Evolutionary conservation across 371 early-diverging fungal species (phyloP), one percentile per base, ranked within the genome.

Genomic region (Apophysomyces ossiformis): DNA sequence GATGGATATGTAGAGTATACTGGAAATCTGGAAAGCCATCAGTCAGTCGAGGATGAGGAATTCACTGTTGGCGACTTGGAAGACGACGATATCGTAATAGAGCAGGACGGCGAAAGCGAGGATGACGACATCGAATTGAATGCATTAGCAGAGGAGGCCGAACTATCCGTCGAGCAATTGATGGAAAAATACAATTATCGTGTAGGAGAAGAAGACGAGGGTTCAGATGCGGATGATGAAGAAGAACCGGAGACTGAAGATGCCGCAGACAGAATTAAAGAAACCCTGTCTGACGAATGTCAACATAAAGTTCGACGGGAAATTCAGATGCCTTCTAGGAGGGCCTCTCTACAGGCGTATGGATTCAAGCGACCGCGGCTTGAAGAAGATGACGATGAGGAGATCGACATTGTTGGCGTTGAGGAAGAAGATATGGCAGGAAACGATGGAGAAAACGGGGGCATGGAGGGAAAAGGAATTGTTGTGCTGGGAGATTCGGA

Each of bases 91-190:
- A 61, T 66, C 18, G 11, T 70, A 1, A 76, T 78, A 63, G 78
- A 78, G 60, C 66, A 67, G n/a, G 77, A 78, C 58, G 67, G 71
- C 7, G 70, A 75, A 36, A 83, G 77, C 36, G 81, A 85, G 56
- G 85, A 85, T 18, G 85, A 84, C 50, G 82, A 84, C 3, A 75
- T 62, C 3, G 90, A 88, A 43, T 60, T 88, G 45, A 69, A 75
- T 18, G 86, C 77, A 1, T 69, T 89, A 26, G 71, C 67, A 41
- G 73, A 76, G 8, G 90, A 89, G 36, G 81, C 78, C 57, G 79
- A 86, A 35, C 54, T 88, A 21, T 84, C 89, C 0, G 77, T 90
- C 15, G 88, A 88, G 45, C 84, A 82, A 16, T 69, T 90, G 21
- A 58, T 89, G 36, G 71, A 74, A 47, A 77, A 77, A 32, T 88